Conservation (phyloP, 2,329 filamentous ascomycete species). For the Coniochaeta sp. region DNA sequence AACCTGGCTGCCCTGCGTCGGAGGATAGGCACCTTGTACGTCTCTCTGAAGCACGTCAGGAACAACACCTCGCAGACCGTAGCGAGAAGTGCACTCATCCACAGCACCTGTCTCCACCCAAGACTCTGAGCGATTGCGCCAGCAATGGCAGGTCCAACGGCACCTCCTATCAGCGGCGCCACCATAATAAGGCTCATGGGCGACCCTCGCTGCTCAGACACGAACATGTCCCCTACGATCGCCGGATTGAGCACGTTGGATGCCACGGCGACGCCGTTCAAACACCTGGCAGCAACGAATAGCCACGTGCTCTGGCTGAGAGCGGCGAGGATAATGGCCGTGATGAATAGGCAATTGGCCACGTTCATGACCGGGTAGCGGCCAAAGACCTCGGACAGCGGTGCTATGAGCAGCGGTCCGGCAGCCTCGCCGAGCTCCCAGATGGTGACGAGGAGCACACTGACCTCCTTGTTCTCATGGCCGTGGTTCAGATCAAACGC, state of each 20-base stretch:
- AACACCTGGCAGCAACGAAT: constrained; percentile 44
- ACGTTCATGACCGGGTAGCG: constrained; percentile 46
- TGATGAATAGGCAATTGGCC: constrained; percentile 43
- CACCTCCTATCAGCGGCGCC: constrained; percentile 49
- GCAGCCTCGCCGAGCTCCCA: constrained; percentile 61
- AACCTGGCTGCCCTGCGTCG: constrained; percentile 28
- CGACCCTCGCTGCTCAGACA: constrained; percentile 45
- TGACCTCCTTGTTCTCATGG: constrained; percentile 34
- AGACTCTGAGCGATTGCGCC: constrained; percentile 44
- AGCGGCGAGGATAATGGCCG: constrained; percentile 38
- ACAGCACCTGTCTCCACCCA: constrained; percentile 47
- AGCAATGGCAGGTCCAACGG: constrained; percentile 46
- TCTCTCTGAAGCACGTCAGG: constrained; percentile 47
- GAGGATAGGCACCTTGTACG: constrained; percentile 51
- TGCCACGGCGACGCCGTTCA: constrained; percentile 56
- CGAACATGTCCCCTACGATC: constrained; percentile 57
- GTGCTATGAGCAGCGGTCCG: constrained; percentile 53
- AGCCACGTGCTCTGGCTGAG: constrained; percentile 34
- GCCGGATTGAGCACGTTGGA: constrained; percentile 56
- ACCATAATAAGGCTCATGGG: constrained; percentile 51
- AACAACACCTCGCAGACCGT: constrained; percentile 41
- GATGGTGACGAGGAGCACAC: constrained; percentile 59
- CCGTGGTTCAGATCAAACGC: constrained; percentile 34
- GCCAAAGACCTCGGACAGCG: constrained; percentile 53
- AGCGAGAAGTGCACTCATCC: constrained; percentile 40